These are phyloP conservation scores for Dictyostelium firmibasis DNA, from an alignment of 78 protist genomes.

Conservation along the genomic window DNA sequence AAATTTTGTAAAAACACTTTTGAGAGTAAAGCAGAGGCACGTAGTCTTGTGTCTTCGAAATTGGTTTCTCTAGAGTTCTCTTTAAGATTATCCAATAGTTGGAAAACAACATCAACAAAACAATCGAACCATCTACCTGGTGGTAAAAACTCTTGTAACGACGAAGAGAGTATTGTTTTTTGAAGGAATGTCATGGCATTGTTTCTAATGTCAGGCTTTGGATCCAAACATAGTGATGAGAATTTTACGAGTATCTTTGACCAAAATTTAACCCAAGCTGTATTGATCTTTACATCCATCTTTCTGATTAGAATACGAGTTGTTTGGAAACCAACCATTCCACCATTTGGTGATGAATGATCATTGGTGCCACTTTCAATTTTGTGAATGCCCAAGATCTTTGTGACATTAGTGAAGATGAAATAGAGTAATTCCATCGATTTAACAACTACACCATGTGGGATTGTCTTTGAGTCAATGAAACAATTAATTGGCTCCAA, in stretches of 20 bases:
- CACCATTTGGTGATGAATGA: not conserved
- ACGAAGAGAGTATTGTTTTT: constrained; percentile 27
- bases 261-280: constrained; percentile 47
- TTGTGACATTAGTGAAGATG: not conserved
- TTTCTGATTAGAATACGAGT: not conserved
- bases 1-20: constrained; percentile 79
- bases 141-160: constrained; percentile 11
- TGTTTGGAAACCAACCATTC: not conserved
- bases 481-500: constrained; percentile 36
- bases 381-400: not conserved
- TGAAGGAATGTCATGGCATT: constrained; percentile 69
- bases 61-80: constrained; percentile 13
- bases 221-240: constrained; percentile 32
- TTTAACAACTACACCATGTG: constrained; percentile 18
- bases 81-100: constrained; percentile 15
- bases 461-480: constrained; percentile 35
- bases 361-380: not conserved
- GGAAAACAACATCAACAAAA: constrained; percentile 75
- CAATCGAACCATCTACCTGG: constrained; percentile 29
- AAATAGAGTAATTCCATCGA: constrained; percentile 52
- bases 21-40: constrained; percentile 70
- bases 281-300: not conserved
- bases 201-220: constrained; percentile 5
- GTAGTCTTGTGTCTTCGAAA: constrained; percentile 71
- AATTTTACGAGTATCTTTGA: constrained; percentile 3